Base-by-base conservation (phyloP, 2,329 filamentous ascomycete genomes). In the Pestalotiopsis sp. region DNA sequence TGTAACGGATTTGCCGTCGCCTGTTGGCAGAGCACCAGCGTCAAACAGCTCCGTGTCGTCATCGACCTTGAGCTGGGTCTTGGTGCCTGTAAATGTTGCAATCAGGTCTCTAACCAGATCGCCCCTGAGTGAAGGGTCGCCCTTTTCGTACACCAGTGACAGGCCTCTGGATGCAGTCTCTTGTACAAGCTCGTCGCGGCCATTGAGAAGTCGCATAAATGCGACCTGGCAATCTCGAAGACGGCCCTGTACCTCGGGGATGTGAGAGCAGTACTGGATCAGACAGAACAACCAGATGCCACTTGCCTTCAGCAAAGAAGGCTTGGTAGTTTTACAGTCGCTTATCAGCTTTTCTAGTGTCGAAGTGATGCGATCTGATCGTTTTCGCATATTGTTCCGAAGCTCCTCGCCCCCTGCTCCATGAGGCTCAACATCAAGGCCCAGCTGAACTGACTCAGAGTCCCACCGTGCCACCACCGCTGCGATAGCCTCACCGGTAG, bases 261-360 rank as follows among this genome's bases (percentile, higher is more conserved):
- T 83, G 72, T 95, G 91, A 0, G 94, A 94, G 77, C 94, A 97
- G 79, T 96, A 94, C 76, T 98, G 94, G 9, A 98, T 91, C 3
- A 98, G 82, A 75, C 92, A 97, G 69, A 98, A 91, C 0, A 98
- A 87, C 96, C 96, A 98, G 73, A 99, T 97, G 0, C 94, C 94
- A 0, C 95, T 95, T 3, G 95, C 94, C 77, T 97, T 97, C 73
- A 94, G 91, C 4, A 98, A 84, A 0, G 94, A 92, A 1, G 96
- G 96, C 76, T 98, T 98, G 0, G 93, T 94, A 9, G 91, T 90
- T 74, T 92, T 91, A 81, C 92, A 96, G 75, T 96, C 92, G 2
- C 83, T 82, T 61, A 98, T 85, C 2, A 97, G 86, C 76, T 91
- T 94, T 69, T 93, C 88, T 4, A 97, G 82, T 1, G 93, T 84